Conservation (phyloP, 2,329 filamentous ascomycete genomes). For the Xylaria sp. region DNA sequence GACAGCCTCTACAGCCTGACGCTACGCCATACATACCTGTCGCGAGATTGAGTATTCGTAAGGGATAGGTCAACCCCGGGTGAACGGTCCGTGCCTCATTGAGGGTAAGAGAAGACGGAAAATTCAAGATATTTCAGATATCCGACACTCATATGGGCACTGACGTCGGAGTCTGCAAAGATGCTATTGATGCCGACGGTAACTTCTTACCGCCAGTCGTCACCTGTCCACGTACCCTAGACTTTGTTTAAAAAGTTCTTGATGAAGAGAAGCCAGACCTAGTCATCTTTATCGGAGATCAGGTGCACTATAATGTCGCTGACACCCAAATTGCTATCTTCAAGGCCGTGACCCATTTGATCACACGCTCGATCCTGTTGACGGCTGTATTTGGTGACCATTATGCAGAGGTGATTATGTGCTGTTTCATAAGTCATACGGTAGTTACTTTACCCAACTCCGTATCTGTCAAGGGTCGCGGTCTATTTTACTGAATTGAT, state of each 20-base stretch:
- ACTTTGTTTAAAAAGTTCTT: conserved; percentile 68
- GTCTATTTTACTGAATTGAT: conserved; percentile 38
- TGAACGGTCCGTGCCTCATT: conserved; percentile 29
- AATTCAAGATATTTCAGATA: conserved; percentile 75
- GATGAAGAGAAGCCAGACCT: conserved; percentile 71
- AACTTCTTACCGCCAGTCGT: conserved; percentile 48
- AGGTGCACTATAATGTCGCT: conserved; percentile 52
- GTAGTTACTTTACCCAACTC: not conserved
- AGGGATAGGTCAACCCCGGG: no score
- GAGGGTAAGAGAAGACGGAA: conserved; percentile 70
- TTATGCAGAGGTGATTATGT: conserved; percentile 66
- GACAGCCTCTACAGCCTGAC: conserved; percentile 44
- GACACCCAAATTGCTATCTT: conserved; percentile 47
- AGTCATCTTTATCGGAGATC: conserved; percentile 69
- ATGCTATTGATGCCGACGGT: conserved; percentile 44
- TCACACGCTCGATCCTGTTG: conserved; percentile 70
- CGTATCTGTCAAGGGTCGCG: no score
- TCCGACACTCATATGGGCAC: conserved; percentile 49
- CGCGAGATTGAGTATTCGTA: not conserved
- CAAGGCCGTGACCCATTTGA: conserved; percentile 70
- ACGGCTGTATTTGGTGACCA: conserved; percentile 77
- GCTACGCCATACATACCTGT: conserved; percentile 40
- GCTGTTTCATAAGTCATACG: conserved; percentile 45
- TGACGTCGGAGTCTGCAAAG: conserved; percentile 39
- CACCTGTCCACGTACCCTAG: conserved; percentile 63